These are phyloP conservation scores for Trichophyton simii DNA, from an alignment of 2,329 filamentous ascomycete genomes.

Conservation along the genomic window DNA sequence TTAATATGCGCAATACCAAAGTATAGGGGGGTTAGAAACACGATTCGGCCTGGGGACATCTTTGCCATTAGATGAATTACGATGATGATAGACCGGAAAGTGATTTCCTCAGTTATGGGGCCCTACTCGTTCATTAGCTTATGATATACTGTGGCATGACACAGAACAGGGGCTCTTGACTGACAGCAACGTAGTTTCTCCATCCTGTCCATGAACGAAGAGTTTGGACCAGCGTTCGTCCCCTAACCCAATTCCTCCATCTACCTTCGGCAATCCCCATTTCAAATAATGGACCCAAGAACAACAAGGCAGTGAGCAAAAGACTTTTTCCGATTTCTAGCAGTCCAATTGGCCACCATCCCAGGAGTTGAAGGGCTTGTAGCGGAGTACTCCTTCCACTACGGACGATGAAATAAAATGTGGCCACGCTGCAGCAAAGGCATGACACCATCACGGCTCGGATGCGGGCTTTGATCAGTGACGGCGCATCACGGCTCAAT, in stretches of 20 bases:
- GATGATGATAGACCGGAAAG: slow-evolving; percentile 79
- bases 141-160: neutral
- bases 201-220: slow-evolving; percentile 67
- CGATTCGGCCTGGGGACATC: slow-evolving; percentile 44
- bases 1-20: slow-evolving; percentile 91
- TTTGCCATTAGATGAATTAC: slow-evolving; percentile 67
- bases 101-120: slow-evolving; percentile 80
- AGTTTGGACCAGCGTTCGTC: slow-evolving; percentile 45
- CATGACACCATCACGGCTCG: slow-evolving; percentile 68
- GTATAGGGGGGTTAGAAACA: slow-evolving; percentile 74
- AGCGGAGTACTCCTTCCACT: slow-evolving; percentile 38
- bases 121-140: slow-evolving; percentile 40
- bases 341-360: slow-evolving; percentile 64
- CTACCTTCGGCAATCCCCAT: slow-evolving; percentile 57
- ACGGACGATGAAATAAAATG: slow-evolving; percentile 52
- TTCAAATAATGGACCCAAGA: slow-evolving; percentile 75
- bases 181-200: slow-evolving; percentile 74
- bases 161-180: slow-evolving; percentile 23
- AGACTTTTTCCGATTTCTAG: slow-evolving; percentile 52
- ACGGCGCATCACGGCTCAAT: slow-evolving; percentile 74
- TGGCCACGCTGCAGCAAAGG: slow-evolving; percentile 51
- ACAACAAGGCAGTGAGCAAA: slow-evolving; percentile 64
- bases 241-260: slow-evolving; percentile 53
- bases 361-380: slow-evolving; percentile 57
- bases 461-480: slow-evolving; percentile 77